Base-by-base conservation (phyloP, 2,329 filamentous ascomycete species). In the Colletotrichum shisoi region DNA sequence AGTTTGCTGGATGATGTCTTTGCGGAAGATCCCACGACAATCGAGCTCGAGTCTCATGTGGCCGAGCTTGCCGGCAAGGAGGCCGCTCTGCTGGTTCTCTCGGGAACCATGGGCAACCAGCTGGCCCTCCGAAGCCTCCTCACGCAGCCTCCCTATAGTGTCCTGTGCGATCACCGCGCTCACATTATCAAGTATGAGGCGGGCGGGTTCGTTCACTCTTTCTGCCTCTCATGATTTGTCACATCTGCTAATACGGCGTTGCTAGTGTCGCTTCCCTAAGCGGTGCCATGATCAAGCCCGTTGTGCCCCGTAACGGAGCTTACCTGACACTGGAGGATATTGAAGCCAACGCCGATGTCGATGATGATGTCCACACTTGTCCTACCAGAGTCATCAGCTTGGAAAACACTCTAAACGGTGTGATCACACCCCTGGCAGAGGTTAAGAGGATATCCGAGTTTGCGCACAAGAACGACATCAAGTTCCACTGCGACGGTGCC, bases 61-160 rank as follows among this genome's bases (percentile, higher is more conserved):
- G 92, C 93, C 19, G 75, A 84, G 39, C 84, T 96, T 3, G 87
- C 92, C 0, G 87, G 87, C 71, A 93, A 96, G 72, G 89, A 93
- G 73, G 88, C 87, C 8, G 91, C 87, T 0, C 82, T 97, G 4
- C 89, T 97, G 61, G 92, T 97, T 62, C 83, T 96, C 67, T 95
- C 92, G 0, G 94, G 94, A 3, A 97, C 94, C 4, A 97, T 97
- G 93, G 93, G 93, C 46, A 97, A 97, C 79, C 93, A 97, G 76
- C 82, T 97, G 19, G 89, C 91, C 0, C 84, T 97, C 48, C 88
- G 94, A 45, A 85, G 91, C 1, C 90, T 95, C 67, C 84, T 97
- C 15, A 85, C 83, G 0, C 90, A 92, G 68, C 93, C 94, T 15
- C 94, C 94, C 0, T 88, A 96, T 76, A 86, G 86, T 8, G 86